Conservation (phyloP, 768 basidiomycete genomes). For the Peribolospora baueri region DNA sequence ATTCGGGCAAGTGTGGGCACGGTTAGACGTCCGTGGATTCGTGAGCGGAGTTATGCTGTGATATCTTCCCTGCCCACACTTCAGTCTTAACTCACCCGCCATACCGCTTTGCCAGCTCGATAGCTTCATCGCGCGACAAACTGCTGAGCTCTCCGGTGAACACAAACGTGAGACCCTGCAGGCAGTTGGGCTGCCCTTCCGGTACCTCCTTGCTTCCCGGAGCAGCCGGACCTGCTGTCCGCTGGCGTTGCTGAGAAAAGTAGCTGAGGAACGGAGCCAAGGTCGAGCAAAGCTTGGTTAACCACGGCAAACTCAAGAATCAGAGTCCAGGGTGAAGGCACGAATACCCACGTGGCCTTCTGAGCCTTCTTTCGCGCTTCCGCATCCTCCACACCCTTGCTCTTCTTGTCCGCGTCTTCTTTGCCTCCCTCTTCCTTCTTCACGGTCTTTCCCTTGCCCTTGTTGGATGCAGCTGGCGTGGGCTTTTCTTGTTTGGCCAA, state of each 20-base stretch:
- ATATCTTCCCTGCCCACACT: too few species aligned
- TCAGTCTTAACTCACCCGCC: slow-evolving; percentile 40
- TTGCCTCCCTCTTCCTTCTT: slow-evolving; percentile 3
- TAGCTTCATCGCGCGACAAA: slow-evolving; percentile 65
- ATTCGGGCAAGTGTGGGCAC: background rate
- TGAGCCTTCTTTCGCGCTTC: background rate
- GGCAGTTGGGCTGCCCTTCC: slow-evolving; percentile 43
- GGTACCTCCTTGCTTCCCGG: slow-evolving; percentile 44
- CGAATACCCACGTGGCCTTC: background rate
- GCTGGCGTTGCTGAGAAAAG: slow-evolving; percentile 11
- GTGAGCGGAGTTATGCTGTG: background rate
- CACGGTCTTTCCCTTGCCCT: background rate
- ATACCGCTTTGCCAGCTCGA: slow-evolving; percentile 71
- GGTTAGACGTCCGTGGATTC: background rate
- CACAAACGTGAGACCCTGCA: slow-evolving; percentile 70
- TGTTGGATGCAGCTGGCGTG: background rate
- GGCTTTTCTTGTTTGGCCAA: background rate
- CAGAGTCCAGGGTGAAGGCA: background rate
- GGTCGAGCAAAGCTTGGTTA: slow-evolving; percentile 7
- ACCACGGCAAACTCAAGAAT: background rate
- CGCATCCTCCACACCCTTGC: slow-evolving; percentile 1
- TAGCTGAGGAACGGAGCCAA: slow-evolving; percentile 30
- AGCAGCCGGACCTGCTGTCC: slow-evolving; percentile 10
- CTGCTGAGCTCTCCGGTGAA: slow-evolving; percentile 82
- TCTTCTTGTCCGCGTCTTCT: background rate